Base-by-base conservation (phyloP, 2,329 filamentous ascomycete genomes). In the Cercospora canescens region DNA sequence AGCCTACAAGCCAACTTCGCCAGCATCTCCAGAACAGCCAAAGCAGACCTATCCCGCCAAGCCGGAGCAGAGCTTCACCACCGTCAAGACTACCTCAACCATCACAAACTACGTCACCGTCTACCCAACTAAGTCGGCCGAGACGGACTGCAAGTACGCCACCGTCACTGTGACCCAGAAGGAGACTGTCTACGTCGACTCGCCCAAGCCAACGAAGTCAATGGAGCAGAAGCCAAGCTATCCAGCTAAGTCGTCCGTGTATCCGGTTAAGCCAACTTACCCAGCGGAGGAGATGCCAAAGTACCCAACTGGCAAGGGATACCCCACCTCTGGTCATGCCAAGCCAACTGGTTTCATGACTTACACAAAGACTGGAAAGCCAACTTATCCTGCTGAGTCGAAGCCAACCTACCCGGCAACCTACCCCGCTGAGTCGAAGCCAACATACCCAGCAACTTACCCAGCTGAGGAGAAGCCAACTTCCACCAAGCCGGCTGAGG, bases 141-240 rank as follows among this genome's bases (percentile, higher is more conserved):
- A 68, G 35, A 58, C 64, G 34, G 60, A 56, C 56, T 70, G 67
- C 62, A 66, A 65, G 41, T 76, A 75, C 67, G 73, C 65, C 24
- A 77, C 76, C 50, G 74, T 76, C 37, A 78, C 76, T 34, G 75
- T 75, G 34, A 78, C 76, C 26, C 73, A 73, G 70, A 73, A 72
- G 67, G 73, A 75, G 69, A 77, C 74, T 48, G 71, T 75, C 63
- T 71, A 70, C 58, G 73, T 75, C 30, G 73, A 56, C 30, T 30
- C 34, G 32, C 52, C 28, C 18, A 56, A 58, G 67, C 64, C 62
- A 60, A 56, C 48, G 65, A 50, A 55, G 39, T n/a, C 60, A 35
- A 70, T 3, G 63, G 41, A 60, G 70, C 70, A 30, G n/a, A n/a
- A n/a, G 62, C 55, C 60, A 68, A 71, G 57, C 69, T 69, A 28